Percentiles rank a stretch among this genome's conserved stretches.
Conservation (phyloP, 495 filamentous ascomycete genomes). For the Patellaria atrata region DNA sequence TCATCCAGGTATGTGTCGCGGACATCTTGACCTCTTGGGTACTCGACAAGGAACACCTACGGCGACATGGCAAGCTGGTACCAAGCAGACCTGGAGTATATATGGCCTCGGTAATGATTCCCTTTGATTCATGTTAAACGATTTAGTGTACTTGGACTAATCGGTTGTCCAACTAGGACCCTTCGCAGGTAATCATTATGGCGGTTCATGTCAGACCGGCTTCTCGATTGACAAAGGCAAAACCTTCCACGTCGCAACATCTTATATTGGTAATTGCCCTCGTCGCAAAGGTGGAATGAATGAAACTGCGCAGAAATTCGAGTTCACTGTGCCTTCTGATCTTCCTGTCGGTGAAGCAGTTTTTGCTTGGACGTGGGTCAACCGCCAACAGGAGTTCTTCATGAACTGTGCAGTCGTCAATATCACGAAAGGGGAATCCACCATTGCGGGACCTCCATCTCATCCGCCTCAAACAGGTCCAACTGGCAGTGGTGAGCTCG, state of each 20-base stretch:
- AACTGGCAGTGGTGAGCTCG: no score
- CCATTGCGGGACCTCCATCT: no score
- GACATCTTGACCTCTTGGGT: constrained; percentile 25
- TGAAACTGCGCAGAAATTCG: constrained; percentile 22
- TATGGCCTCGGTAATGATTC: constrained; percentile 7
- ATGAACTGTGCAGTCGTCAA: constrained; percentile 23
- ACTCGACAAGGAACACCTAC: constrained; percentile 21
- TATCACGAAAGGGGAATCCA: constrained; percentile 12
- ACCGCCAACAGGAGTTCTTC: constrained; percentile 28
- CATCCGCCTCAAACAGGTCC: no score
- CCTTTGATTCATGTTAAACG: constrained; percentile 3
- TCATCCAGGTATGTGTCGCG: constrained; percentile 17
- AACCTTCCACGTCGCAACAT: constrained; percentile 25
- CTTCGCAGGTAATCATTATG: constrained; percentile 24
- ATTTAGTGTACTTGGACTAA: constrained; percentile 6
- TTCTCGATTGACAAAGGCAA: constrained; percentile 23
- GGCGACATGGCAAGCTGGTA: constrained; percentile 24
- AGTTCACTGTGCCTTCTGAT: constrained; percentile 26
- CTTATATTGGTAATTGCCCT: constrained; percentile 27
- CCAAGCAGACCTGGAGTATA: constrained; percentile 15
- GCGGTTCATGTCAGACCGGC: constrained; percentile 27
- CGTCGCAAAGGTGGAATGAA: constrained; percentile 18
- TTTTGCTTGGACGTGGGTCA: constrained; percentile 29
- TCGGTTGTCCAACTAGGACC: background rate
- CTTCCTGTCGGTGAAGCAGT: constrained; percentile 21